Base-by-base conservation (phyloP, 331 rosid species). In the Cydonia oblonga region DNA sequence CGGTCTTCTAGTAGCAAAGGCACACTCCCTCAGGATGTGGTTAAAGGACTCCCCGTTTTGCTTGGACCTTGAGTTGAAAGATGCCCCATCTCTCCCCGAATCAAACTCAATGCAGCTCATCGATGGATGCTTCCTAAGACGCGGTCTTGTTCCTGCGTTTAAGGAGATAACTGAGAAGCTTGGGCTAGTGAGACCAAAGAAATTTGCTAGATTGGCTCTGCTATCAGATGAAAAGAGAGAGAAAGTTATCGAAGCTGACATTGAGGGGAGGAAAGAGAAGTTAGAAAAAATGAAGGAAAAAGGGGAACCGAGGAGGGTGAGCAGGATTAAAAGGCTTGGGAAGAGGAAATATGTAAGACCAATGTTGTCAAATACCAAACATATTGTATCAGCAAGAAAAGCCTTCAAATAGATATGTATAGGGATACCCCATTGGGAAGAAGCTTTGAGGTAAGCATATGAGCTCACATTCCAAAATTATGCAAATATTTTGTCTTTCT, bases 11-110 rank as follows among this genome's bases (percentile, higher is more conserved):
- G 77, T 93, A 42, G 98, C 98, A 1, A 90, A 90, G 87, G 96
- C 97, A 78, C 97, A 93, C 77, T 90, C 98, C 74, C 97, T 93
- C 49, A 79, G 96, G 68, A 89, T 90, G 98, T 93, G 98, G 98
- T 81, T 93, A 67, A 93, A 90, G 78, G 98, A 93, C 74, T 93
- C 98, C 57, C 90, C 97, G 1, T 93, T 93, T 71, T 93, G 98
- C 81, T 78, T 87, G 77, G 97, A 93, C 85, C 90, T 93, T 8
- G 98, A 93, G 88, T 80, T 93, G 82, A 90, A 89, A 85, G 92
- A 93, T 79, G 66, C 88, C 30, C 76, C 86, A 25, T 71, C 72
- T 52, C 90, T 89, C 74, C 97, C 96, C 7, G 76, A 86, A 53
- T 60, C 61, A 51, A 93, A 93, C 73, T 93, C 98, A 20, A 87